Conservation (phyloP, 23 red algal genomes). For the Cyanidioschyzon merolae region DNA sequence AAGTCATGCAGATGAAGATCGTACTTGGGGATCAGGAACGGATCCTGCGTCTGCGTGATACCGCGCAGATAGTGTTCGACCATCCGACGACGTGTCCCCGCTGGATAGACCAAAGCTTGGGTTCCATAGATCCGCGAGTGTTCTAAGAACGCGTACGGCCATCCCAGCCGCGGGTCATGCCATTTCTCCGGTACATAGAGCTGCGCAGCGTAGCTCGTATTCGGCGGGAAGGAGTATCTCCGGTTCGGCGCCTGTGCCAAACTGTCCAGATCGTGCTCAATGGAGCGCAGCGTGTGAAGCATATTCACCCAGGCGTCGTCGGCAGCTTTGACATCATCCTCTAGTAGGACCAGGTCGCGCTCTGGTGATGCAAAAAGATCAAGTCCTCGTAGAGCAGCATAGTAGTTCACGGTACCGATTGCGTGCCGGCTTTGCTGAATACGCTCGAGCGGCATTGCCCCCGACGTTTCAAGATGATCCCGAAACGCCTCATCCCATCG, state of each 20-base stretch:
- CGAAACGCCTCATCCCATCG: background rate
- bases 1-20: background rate
- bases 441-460: background rate
- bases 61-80: slow-evolving; percentile 5
- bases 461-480: background rate
- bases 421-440: background rate
- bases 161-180: background rate
- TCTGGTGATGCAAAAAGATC: background rate
- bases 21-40: background rate
- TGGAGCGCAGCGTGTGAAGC: background rate
- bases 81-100: background rate
- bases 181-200: slow-evolving; percentile 16
- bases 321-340: slow-evolving; percentile 13
- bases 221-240: background rate
- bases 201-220: background rate
- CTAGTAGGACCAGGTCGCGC: slow-evolving; percentile 3
- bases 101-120: background rate
- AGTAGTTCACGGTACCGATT: background rate
- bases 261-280: background rate
- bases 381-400: background rate
- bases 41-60: background rate
- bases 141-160: background rate
- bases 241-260: background rate
- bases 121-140: background rate
- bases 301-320: slow-evolving; percentile 9